Conservation (phyloP, 2,329 filamentous ascomycete species). For the Huntiella moniliformis region DNA sequence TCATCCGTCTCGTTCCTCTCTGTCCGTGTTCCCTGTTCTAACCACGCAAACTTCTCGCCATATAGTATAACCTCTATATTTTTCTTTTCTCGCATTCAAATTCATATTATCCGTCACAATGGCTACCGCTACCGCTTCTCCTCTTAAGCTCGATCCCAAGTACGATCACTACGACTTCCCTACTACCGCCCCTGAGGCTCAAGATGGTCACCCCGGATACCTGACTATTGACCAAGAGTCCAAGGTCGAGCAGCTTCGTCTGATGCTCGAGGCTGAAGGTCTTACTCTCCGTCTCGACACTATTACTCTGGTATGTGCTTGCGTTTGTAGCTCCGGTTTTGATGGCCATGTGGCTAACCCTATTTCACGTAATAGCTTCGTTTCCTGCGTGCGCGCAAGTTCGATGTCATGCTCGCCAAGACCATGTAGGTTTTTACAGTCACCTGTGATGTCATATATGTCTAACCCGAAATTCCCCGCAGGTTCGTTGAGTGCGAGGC, state of each 20-base stretch:
- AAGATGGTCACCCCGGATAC: slow-evolving; percentile 70
- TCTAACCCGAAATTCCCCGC: slow-evolving; percentile 8
- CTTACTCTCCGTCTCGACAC: slow-evolving; percentile 78
- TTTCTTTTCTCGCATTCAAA: not conserved
- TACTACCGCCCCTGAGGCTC: slow-evolving; percentile 48
- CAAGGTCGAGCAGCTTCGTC: slow-evolving; percentile 67
- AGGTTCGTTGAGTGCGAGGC: slow-evolving; percentile 85
- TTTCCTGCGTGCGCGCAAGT: slow-evolving; percentile 88
- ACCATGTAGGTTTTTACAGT: slow-evolving; percentile 50
- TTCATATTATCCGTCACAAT: slow-evolving; percentile 5
- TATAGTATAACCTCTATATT: no score
- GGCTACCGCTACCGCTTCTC: slow-evolving; percentile 11
- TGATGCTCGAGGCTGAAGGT: slow-evolving; percentile 67
- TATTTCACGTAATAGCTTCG: slow-evolving; percentile 37
- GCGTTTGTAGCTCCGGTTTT: no score
- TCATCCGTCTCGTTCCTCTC: no score
- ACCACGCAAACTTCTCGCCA: no score
- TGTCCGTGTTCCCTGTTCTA: no score
- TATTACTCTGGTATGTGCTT: slow-evolving; percentile 54
- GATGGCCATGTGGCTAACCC: slow-evolving; percentile 1
- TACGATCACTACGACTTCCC: slow-evolving; percentile 96
- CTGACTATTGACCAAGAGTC: slow-evolving; percentile 77
- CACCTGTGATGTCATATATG: not conserved
- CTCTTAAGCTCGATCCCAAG: slow-evolving; percentile 55
- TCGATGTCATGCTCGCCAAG: slow-evolving; percentile 68